Base-by-base conservation (phyloP, 2,329 filamentous ascomycete species). In the Hypoxylon sp. region DNA sequence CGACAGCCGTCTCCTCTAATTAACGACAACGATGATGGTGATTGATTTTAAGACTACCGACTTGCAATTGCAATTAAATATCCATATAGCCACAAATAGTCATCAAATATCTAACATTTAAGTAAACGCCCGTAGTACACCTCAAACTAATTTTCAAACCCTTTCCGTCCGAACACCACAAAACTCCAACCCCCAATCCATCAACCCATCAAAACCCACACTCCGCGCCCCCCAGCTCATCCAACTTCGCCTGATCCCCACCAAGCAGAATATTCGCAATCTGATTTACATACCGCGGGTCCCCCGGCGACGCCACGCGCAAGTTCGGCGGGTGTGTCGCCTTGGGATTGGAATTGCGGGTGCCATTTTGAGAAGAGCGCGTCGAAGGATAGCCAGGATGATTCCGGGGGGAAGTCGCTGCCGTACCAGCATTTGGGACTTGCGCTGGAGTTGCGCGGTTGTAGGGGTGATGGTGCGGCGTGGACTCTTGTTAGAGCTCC, bases 191-290 rank as follows among this genome's bases (percentile, higher is more conserved):
- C 21, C 5, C 9, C 21, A 25, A 5, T 5, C 21, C 21, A 5
- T 25, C 21, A 30, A 36, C 29, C 15, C 5, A 12, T 25, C 31
- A 49, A 19, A 50, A 43, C n/a, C 46, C 46, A 17, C 38, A 50
- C 8, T 26, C 5, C 26, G 5, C n/a, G 3, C 46, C 46, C 4
- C 37, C 38, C 12, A 50, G 26, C 38, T 31, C 9, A 17, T 11
- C 20, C 26, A 50, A 11, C 31, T 26, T 17, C 12, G 9, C 19
- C 8, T 43, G 25, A 20, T 38, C 44, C 20, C 43, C 46, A 1
- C 50, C 50, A 4, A 46, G 15, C 11, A 53, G 15, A n/a, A 53
- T 53, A 19, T 48, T 53, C 8, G 41, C 50, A 7, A 53, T 31
- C 11, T 17, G 9, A 8, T 53, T 35, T 7, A 47, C 37, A 26